Conservation (phyloP, 306 rosid genomes). For the Prunus kanzakura region DNA sequence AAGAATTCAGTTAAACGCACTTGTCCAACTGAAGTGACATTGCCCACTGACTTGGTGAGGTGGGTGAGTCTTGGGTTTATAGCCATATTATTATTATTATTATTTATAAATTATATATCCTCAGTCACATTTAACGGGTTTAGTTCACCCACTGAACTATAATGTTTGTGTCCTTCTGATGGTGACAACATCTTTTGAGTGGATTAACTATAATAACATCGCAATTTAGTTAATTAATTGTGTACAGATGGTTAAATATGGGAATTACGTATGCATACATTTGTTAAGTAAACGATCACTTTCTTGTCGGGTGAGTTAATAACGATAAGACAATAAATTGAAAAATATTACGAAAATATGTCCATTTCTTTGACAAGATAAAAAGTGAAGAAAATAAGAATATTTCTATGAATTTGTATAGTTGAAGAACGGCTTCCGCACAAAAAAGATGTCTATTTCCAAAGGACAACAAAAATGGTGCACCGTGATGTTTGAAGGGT, state of each 20-base stretch:
- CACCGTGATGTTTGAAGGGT: too few relatives aligned
- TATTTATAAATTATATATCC: neutral
- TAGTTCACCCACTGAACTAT: conserved; percentile 82
- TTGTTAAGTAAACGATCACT: neutral
- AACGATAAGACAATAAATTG: neutral
- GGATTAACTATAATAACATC: neutral
- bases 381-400: too few relatives aligned
- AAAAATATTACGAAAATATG: too few relatives aligned
- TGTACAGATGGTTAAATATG: neutral
- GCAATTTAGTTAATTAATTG: too few relatives aligned
- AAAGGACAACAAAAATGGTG: too few relatives aligned
- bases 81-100: neutral
- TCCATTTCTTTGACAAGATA: too few relatives aligned
- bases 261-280: neutral
- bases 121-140: conserved; percentile 43
- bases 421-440: too few relatives aligned
- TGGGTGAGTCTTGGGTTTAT: conserved; percentile 35
- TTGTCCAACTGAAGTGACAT: conserved; percentile 54
- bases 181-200: neutral
- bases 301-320: neutral
- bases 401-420: too few relatives aligned
- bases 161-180: conserved; percentile 9
- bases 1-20: conserved; percentile 59
- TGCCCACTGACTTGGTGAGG: conserved; percentile 59
- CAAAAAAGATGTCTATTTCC: too few relatives aligned